A percentile compares a stretch with the other conserved stretches of the same genome.
Conservation (phyloP, 2,329 filamentous ascomycete species). For the Cadophora malorum region DNA sequence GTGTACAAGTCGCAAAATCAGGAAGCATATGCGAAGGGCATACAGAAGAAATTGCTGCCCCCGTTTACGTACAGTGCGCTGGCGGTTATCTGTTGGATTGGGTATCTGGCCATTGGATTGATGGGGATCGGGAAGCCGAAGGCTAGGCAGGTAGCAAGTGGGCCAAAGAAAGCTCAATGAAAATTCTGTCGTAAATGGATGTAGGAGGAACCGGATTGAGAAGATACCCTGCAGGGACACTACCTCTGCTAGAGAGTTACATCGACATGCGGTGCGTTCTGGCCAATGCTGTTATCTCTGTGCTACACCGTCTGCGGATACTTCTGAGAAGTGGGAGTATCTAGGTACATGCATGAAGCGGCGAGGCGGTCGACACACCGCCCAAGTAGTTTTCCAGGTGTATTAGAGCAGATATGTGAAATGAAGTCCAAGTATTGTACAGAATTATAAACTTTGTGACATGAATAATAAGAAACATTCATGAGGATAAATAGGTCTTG, state of each 20-base stretch:
- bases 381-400: too few relatives aligned
- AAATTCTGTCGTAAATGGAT: too few relatives aligned
- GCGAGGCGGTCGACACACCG: background rate
- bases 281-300: background rate
- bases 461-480: too few relatives aligned
- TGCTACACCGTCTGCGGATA: background rate
- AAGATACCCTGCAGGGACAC: background rate
- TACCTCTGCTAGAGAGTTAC: background rate
- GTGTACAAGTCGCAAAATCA: slow-evolving; percentile 17
- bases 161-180: slow-evolving; percentile 11
- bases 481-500: too few relatives aligned
- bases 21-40: slow-evolving; percentile 24
- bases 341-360: background rate
- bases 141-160: background rate
- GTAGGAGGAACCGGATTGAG: too few relatives aligned
- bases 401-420: too few relatives aligned
- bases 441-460: too few relatives aligned
- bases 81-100: slow-evolving; percentile 34
- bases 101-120: slow-evolving; percentile 10
- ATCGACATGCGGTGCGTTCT: too few relatives aligned
- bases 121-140: slow-evolving; percentile 12
- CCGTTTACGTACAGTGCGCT: slow-evolving; percentile 35
- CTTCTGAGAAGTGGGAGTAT: background rate
- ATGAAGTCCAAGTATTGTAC: too few relatives aligned
- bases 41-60: slow-evolving; percentile 32